These are phyloP conservation scores for Linum usitatissimum DNA, from an alignment of 345 rosid species.

Conservation along the genomic window DNA sequence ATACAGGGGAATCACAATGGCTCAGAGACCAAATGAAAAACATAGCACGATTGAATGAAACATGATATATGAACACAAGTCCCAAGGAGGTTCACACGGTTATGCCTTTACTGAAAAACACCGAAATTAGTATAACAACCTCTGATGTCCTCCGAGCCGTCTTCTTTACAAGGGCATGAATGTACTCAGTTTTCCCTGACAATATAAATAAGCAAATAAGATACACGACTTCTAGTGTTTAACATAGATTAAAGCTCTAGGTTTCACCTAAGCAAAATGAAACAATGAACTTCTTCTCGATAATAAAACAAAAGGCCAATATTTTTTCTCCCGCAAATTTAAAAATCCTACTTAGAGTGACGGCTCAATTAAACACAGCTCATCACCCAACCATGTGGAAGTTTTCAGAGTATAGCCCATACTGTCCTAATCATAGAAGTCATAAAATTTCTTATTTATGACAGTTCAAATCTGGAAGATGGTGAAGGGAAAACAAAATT, in stretches of 20 bases:
- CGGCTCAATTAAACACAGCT: neutral
- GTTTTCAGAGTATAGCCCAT: neutral
- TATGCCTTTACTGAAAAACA: neutral
- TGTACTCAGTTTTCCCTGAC: slow-evolving; percentile 84
- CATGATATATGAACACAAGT: neutral
- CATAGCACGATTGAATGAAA: too few relatives aligned
- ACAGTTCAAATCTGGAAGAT: neutral
- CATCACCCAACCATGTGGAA: neutral
- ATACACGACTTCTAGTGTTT: neutral
- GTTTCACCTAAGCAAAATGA: too few relatives aligned
- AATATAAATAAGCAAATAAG: neutral
- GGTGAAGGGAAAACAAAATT: neutral
- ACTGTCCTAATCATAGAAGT: neutral
- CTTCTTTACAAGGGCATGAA: slow-evolving; percentile 56
- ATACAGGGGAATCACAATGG: slow-evolving; percentile 1
- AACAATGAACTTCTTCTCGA: too few relatives aligned
- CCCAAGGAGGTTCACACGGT: slow-evolving; percentile 1
- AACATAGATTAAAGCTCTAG: too few relatives aligned
- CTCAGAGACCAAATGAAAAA: neutral
- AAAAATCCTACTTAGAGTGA: too few relatives aligned
- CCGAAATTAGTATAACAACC: slow-evolving; percentile 38
- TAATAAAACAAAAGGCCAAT: too few relatives aligned
- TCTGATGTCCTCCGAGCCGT: slow-evolving; percentile 60
- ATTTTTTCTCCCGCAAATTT: too few relatives aligned
- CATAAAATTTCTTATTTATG: neutral